Conservation (phyloP, 345 rosid genomes). For the Lumnitzera littorea region DNA sequence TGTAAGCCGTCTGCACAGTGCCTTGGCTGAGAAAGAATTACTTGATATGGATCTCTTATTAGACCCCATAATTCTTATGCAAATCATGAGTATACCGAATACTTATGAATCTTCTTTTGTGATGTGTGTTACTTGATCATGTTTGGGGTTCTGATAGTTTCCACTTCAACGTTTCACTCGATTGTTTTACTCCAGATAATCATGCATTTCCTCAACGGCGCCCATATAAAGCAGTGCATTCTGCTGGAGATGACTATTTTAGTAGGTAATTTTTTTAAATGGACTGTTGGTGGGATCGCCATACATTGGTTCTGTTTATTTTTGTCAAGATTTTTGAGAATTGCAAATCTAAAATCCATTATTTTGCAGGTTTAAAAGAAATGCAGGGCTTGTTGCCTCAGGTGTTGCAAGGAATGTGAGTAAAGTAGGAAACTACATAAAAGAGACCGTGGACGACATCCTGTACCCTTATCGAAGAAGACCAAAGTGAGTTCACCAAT, state of each 20-base stretch:
- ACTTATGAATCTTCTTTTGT: too few species aligned
- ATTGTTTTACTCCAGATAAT: constrained; percentile 22
- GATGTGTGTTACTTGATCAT: too few species aligned
- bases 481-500: constrained; percentile 21
- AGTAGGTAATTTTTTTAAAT: constrained; percentile 25
- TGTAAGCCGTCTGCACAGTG: too few species aligned
- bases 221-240: constrained; percentile 25
- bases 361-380: constrained; percentile 50
- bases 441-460: constrained; percentile 48
- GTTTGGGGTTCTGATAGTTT: not conserved
- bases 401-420: constrained; percentile 50
- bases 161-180: not conserved
- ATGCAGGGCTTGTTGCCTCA: constrained; percentile 51
- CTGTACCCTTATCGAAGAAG: constrained; percentile 40
- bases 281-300: not conserved
- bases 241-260: constrained; percentile 44
- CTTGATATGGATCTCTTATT: too few species aligned
- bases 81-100: too few species aligned
- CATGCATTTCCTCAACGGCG: constrained; percentile 31
- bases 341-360: not conserved
- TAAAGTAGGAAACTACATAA: constrained; percentile 43
- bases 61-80: too few species aligned
- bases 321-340: not conserved
- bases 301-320: not conserved
- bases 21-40: too few species aligned